These are phyloP conservation scores for Diaporthe sp. DNA, from an alignment of 2,329 filamentous ascomycete genomes.

Conservation along the genomic window DNA sequence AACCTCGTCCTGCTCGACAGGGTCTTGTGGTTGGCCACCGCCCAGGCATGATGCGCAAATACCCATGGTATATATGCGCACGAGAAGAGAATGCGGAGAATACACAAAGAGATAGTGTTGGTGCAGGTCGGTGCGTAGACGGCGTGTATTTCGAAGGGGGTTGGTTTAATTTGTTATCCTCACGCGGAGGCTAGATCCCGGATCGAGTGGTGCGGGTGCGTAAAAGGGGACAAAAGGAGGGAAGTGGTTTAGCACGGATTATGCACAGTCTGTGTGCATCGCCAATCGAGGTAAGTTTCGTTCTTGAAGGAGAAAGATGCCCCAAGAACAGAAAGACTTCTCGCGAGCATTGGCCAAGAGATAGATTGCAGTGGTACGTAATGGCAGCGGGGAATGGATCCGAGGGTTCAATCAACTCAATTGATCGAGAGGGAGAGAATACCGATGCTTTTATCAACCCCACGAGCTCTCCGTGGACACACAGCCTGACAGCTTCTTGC, in stretches of 20 bases:
- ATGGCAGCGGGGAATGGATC: constrained; percentile 22
- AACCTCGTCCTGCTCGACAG: constrained; percentile 60
- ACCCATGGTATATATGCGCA: constrained; percentile 13
- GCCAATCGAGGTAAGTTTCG: neutral
- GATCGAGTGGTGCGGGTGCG: neutral
- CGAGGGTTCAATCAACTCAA: neutral
- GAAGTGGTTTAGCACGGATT: constrained; percentile 2
- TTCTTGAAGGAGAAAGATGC: neutral
- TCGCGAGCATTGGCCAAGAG: neutral
- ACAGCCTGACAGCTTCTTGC: neutral
- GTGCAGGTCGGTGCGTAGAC: neutral
- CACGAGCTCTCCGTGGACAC: neutral
- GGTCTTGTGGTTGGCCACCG: constrained; percentile 19
- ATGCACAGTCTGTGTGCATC: constrained; percentile 11
- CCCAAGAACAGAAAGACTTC: constrained; percentile 6
- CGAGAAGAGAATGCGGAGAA: neutral
- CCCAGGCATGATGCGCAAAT: constrained; percentile 30
- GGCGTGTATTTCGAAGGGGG: neutral
- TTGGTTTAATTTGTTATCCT: neutral
- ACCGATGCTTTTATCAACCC: constrained; percentile 10
- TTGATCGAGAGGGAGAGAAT: neutral
- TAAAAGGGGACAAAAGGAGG: neutral
- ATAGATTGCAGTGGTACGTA: constrained; percentile 22
- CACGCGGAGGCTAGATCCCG: neutral
- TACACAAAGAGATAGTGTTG: neutral